Evolutionary conservation across 495 filamentous ascomycete genomes (phyloP).

Genomic region (Acidiella bohemica): DNA sequence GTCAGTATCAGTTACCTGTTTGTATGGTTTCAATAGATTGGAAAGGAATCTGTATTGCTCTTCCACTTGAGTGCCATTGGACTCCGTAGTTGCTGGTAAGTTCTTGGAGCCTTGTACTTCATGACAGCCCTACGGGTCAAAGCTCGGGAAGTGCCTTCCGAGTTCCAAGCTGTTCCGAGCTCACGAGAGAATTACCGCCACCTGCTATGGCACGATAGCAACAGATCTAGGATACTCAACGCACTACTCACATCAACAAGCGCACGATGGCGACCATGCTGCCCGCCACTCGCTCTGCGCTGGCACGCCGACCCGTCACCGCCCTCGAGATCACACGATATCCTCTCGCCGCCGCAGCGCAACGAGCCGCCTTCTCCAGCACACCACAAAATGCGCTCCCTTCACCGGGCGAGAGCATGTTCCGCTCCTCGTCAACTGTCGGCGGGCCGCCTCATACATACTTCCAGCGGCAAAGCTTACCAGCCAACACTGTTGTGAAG

Average conservation of each 20-base stretch:
- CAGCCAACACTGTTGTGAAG: slow-evolving; percentile 86
- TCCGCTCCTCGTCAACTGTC: slow-evolving; percentile 14
- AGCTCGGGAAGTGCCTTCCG: too few species aligned
- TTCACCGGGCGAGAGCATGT: slow-evolving; percentile 15
- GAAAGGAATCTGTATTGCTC: too few species aligned
- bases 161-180: too few species aligned
- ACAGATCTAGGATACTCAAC: too few species aligned
- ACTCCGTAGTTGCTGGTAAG: too few species aligned
- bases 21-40: too few species aligned
- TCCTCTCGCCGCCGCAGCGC: slow-evolving; percentile 5
- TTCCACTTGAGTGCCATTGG: too few species aligned
- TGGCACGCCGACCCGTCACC: slow-evolving; percentile 12
- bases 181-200: too few species aligned
- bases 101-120: too few species aligned
- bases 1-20: too few species aligned
- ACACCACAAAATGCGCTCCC: slow-evolving; percentile 14
- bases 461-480: slow-evolving; percentile 50
- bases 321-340: slow-evolving; percentile 13
- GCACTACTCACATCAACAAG: slow-evolving; percentile 3
- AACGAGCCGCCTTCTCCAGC: slow-evolving; percentile 10
- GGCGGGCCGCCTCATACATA: slow-evolving; percentile 32
- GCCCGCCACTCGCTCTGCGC: slow-evolving; percentile 2
- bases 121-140: too few species aligned
- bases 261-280: slow-evolving; percentile 10
- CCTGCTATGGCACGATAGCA: too few species aligned